phyloP scores from a whole-genome alignment of 768 basidiomycete genomes.

The Lanmaoa rubissima region DNA sequence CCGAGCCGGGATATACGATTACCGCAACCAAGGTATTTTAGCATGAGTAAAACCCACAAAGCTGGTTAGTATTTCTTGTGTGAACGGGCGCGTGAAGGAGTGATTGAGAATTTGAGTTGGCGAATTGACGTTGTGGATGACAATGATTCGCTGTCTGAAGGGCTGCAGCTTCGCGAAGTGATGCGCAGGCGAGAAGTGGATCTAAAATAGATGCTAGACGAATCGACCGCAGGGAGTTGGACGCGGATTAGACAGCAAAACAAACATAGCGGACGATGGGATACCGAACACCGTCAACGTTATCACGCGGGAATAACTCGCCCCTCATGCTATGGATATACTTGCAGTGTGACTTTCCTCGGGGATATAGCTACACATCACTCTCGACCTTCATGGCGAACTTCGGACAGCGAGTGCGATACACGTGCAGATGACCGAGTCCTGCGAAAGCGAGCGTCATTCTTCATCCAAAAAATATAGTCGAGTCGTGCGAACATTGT shows the following conservation, averaged over 20 bases:
- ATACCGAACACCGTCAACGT: slow-evolving; percentile 15
- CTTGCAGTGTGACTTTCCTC: slow-evolving; percentile 18
- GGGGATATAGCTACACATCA: slow-evolving; percentile 26
- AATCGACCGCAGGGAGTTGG: slow-evolving; percentile 10
- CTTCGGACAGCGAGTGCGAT: slow-evolving; percentile 61
- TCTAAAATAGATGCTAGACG: slow-evolving; percentile 22
- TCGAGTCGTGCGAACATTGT: slow-evolving; percentile 55
- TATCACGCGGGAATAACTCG: slow-evolving; percentile 17
- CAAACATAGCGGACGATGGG: slow-evolving; percentile 19
- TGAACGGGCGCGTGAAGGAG: background rate
- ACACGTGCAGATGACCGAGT: slow-evolving; percentile 66
- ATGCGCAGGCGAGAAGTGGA: slow-evolving; percentile 17
- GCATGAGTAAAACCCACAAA: background rate
- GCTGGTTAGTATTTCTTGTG: background rate
- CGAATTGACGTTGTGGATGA: slow-evolving; percentile 6
- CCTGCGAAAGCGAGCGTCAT: slow-evolving; percentile 43
- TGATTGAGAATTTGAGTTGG: slow-evolving; percentile 8
- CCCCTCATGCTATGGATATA: slow-evolving; percentile 18
- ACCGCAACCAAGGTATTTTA: slow-evolving; percentile 3
- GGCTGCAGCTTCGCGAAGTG: slow-evolving; percentile 25
- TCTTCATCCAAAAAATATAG: slow-evolving; percentile 5
- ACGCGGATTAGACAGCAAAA: slow-evolving; percentile 18
- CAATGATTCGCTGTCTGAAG: slow-evolving; percentile 10
- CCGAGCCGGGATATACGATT: slow-evolving; percentile 2
- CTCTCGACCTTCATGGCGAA: slow-evolving; percentile 25